Conservation (phyloP, 2,329 filamentous ascomycete genomes). For the Apiospora aurea region DNA sequence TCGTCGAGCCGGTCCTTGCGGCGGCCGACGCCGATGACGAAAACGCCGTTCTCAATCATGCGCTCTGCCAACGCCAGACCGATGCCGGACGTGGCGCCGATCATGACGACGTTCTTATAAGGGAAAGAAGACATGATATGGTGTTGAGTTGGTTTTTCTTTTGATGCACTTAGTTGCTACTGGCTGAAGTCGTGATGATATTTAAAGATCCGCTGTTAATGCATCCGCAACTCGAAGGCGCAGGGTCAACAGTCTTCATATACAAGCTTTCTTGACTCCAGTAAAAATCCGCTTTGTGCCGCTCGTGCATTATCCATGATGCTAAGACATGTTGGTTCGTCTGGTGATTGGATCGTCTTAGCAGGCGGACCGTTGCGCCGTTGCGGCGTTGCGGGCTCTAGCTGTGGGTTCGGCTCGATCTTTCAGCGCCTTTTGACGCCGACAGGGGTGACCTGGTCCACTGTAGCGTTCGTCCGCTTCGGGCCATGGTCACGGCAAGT, state of each 20-base stretch:
- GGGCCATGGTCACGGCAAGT: too few species aligned
- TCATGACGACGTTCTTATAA: slow-evolving; percentile 40
- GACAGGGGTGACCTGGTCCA: neutral
- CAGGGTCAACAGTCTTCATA: neutral
- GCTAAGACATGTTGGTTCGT: neutral
- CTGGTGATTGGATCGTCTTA: neutral
- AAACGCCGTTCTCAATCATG: slow-evolving; percentile 52
- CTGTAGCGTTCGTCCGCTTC: neutral
- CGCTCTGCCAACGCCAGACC: slow-evolving; percentile 41
- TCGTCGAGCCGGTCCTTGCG: slow-evolving; percentile 58
- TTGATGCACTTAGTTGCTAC: neutral
- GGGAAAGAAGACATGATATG: slow-evolving; percentile 30
- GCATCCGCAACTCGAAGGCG: neutral
- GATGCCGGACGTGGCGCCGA: slow-evolving; percentile 41
- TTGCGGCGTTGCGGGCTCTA: neutral
- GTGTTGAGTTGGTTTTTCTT: neutral
- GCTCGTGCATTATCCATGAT: neutral
- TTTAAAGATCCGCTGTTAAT: too few species aligned
- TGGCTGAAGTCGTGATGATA: neutral
- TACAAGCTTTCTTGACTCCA: neutral
- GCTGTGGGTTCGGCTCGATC: neutral
- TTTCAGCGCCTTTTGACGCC: neutral
- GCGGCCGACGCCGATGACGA: slow-evolving; percentile 64
- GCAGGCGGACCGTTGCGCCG: neutral
- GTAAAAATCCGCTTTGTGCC: neutral